Conservation (phyloP, 768 basidiomycete species). For the Tricholoma bakamatsutake region DNA sequence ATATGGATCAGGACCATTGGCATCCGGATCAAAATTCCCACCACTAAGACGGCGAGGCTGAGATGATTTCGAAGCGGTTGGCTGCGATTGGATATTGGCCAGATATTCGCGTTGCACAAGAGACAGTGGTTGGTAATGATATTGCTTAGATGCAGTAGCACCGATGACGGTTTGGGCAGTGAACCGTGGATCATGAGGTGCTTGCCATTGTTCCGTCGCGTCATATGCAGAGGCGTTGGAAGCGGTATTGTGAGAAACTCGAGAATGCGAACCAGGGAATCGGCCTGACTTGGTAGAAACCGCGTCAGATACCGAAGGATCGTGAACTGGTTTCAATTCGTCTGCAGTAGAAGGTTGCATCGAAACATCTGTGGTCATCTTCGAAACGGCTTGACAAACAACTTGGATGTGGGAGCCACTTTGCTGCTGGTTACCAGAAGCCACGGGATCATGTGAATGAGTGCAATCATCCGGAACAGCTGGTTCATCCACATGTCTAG, state of each 20-base stretch:
- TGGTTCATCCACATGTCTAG: background rate
- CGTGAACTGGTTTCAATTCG: background rate
- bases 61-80: background rate
- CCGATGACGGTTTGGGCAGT: background rate
- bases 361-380: background rate
- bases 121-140: background rate
- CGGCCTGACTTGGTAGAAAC: background rate
- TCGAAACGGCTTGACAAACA: background rate
- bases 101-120: background rate
- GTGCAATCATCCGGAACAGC: background rate
- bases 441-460: background rate
- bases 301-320: background rate
- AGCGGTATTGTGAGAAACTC: background rate
- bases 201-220: background rate
- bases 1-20: background rate
- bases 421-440: background rate
- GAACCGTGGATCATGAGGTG: background rate
- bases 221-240: background rate
- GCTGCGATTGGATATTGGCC: background rate
- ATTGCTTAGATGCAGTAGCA: background rate
- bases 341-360: background rate
- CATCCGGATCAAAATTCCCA: background rate
- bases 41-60: background rate
- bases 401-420: background rate
- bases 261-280: background rate